Percentiles rank a stretch among this genome's conserved stretches.
Evolutionary conservation across 257 asterid species (phyloP).

Genomic region (Marsdenia floribunda): DNA sequence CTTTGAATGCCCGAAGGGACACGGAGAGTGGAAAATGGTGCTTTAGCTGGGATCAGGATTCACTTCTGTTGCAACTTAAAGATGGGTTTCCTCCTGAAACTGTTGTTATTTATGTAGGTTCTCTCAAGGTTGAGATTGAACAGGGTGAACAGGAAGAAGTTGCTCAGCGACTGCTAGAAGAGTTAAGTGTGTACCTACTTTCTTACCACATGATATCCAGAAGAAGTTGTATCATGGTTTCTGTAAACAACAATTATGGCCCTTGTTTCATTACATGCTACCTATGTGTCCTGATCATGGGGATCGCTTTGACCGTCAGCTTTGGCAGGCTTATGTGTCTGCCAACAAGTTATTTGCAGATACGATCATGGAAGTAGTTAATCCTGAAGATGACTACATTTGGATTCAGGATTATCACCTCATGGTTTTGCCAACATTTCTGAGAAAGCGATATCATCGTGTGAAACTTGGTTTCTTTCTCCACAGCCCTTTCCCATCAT

Average conservation of each 20-base stretch:
- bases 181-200: slow-evolving; percentile 83
- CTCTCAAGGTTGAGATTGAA: slow-evolving; percentile 74
- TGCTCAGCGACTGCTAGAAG: slow-evolving; percentile 66
- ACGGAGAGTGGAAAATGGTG: slow-evolving; percentile 54
- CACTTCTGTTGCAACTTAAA: slow-evolving; percentile 64
- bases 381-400: slow-evolving; percentile 77
- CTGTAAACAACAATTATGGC: slow-evolving; percentile 92
- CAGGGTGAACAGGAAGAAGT: slow-evolving; percentile 77
- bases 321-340: slow-evolving; percentile 83
- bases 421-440: slow-evolving; percentile 83
- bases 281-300: slow-evolving; percentile 91
- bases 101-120: slow-evolving; percentile 77
- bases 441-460: slow-evolving; percentile 77
- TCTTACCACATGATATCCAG: slow-evolving; percentile 66
- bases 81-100: slow-evolving; percentile 78
- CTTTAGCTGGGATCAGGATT: slow-evolving; percentile 69
- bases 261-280: slow-evolving; percentile 92
- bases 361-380: slow-evolving; percentile 75
- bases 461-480: slow-evolving; percentile 86
- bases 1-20: slow-evolving; percentile 64
- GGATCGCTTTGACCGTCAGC: slow-evolving; percentile 76
- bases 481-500: slow-evolving; percentile 93
- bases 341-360: slow-evolving; percentile 83
- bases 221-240: slow-evolving; percentile 71
- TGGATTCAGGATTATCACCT: slow-evolving; percentile 96